A percentile compares a stretch with the other conserved stretches of the same genome.
Evolutionary conservation across 345 rosid species (phyloP).

Genomic region (Abelmoschus esculentus): DNA sequence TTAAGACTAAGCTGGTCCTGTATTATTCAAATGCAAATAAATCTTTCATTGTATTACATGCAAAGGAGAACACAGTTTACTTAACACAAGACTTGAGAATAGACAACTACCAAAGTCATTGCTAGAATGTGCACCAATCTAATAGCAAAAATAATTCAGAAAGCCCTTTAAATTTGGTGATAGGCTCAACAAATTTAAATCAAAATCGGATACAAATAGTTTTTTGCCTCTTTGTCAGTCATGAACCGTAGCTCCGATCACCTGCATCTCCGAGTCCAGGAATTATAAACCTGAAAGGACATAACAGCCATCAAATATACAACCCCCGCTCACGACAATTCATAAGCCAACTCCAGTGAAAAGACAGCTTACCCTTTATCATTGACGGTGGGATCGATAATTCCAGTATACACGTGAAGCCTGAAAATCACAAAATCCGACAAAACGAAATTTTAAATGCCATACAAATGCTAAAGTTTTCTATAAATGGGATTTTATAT

Average conservation of each 20-base stretch:
- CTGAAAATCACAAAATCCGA: no score
- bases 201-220: constrained; percentile 19
- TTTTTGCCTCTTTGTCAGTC: neutral
- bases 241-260: constrained; percentile 85
- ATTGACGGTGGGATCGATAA: constrained; percentile 73
- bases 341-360: neutral
- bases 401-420: constrained; percentile 84
- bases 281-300: constrained; percentile 51
- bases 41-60: no score
- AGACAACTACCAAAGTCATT: neutral
- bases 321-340: neutral
- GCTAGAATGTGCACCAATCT: neutral
- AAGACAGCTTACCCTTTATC: constrained; percentile 58
- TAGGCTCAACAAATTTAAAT: neutral
- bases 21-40: no score
- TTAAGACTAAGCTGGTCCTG: no score
- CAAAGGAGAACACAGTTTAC: neutral
- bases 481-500: neutral
- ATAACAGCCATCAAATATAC: neutral
- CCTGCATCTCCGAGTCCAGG: constrained; percentile 99
- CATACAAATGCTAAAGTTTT: neutral
- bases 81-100: neutral
- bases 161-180: constrained; percentile 2
- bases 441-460: no score
- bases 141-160: neutral